These are phyloP conservation scores for Cutaneotrichosporon arboriforme DNA, from an alignment of 1,284 basidiomycete genomes.

Conservation along the genomic window DNA sequence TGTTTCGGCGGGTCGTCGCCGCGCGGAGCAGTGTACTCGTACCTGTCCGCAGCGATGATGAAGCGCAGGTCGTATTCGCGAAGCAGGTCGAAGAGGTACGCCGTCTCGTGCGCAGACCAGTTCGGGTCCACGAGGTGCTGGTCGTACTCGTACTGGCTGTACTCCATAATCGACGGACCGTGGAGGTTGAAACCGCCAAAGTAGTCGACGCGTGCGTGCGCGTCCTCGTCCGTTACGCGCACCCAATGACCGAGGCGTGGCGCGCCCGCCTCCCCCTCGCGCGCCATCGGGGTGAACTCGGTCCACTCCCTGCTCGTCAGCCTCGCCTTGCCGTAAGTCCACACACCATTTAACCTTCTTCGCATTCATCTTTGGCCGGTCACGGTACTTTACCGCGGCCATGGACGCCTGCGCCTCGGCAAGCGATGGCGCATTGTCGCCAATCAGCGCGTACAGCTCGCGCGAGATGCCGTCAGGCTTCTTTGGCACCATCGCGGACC, in stretches of 20 bases:
- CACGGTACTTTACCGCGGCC: slow-evolving; percentile 67
- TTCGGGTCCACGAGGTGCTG: slow-evolving; percentile 69
- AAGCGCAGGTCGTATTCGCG: slow-evolving; percentile 83
- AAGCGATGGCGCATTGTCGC: slow-evolving; percentile 79
- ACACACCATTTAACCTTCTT: slow-evolving; percentile 58
- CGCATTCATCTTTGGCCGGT: slow-evolving; percentile 57
- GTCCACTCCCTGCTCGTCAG: slow-evolving; percentile 61
- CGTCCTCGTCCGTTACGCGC: slow-evolving; percentile 32
- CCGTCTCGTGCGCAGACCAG: slow-evolving; percentile 93
- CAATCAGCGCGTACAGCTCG: slow-evolving; percentile 90
- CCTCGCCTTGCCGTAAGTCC: not conserved
- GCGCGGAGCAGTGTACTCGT: slow-evolving; percentile 55
- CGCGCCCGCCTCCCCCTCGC: slow-evolving; percentile 14
- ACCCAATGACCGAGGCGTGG: slow-evolving; percentile 39
- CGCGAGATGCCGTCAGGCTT: slow-evolving; percentile 87
- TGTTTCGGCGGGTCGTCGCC: slow-evolving; percentile 33
- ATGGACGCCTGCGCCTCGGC: slow-evolving; percentile 44
- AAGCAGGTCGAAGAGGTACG: slow-evolving; percentile 80
- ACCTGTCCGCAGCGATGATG: slow-evolving; percentile 85
- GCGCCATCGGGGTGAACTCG: slow-evolving; percentile 53
- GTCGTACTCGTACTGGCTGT: slow-evolving; percentile 87
- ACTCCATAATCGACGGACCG: slow-evolving; percentile 62
- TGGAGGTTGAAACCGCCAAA: slow-evolving; percentile 40
- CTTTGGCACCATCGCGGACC: slow-evolving; percentile 20
- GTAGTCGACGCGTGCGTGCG: slow-evolving; percentile 31